Base-by-base conservation (phyloP, 1,284 basidiomycete genomes). In the Blastosporella zonata region DNA sequence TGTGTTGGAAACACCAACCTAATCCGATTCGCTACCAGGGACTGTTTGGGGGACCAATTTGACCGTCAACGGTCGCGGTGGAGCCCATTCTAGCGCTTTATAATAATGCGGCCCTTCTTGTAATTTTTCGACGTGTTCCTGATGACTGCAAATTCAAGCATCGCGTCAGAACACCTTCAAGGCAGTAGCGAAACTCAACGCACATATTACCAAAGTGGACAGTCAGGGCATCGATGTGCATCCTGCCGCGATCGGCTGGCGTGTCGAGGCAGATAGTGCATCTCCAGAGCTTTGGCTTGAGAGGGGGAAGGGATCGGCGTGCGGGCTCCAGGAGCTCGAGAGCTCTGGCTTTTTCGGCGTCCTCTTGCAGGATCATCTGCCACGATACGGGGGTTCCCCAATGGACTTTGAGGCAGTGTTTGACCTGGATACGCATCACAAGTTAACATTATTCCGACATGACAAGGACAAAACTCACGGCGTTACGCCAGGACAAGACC, bases 401-500 rank as follows among this genome's bases (percentile, higher is more conserved):
- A 44, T 69, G 67, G 7, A 57, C 55, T 31, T 58, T 59, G 43
- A 68, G 45, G 36, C 57, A 61, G 36, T 69, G 66, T 21, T 62
- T 57, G 6, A 69, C 65, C 67, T 69, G 36, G 4, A 3, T 15
- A 37, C 6, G 36, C n/a, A 33, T 17, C 15, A 27, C 25, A 27
- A 27, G 9, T 27, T 7, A 20, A 9, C 20, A 22, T 2, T 18
- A 2, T 13, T 6, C 20, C 12, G 21, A 22, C 20, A 13, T 37
- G 18, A 37, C 36, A 37, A 20, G 27, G 33, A 20, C 43, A 41
- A 15, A 13, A 58, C 64, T 43, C 34, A 68, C 67, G 25, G 63
- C 63, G 38, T 59, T 61, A n/a, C 68, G 52, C 68, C 68, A 70
- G 6, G 59, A 54, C 57, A 58, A 59, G 4, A 67, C 62, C 8